These are phyloP conservation scores for Bombardia bombarda DNA, from an alignment of 495 filamentous ascomycete species.

Conservation along the genomic window DNA sequence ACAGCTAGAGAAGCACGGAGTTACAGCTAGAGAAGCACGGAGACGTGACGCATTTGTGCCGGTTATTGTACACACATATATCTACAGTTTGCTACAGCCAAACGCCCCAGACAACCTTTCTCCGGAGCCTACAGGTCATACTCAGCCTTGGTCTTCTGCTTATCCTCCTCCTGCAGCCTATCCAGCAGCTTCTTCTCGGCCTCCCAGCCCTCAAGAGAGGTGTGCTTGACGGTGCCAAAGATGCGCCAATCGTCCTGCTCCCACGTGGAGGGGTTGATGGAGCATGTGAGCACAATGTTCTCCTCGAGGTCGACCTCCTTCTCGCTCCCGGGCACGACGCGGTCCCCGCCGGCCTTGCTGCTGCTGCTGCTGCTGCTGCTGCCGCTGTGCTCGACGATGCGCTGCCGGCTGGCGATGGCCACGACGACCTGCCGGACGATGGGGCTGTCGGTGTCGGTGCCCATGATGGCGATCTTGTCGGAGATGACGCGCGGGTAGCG, in stretches of 20 bases:
- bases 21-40: background rate
- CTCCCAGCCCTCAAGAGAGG: constrained; percentile 42
- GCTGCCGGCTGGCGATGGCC: constrained; percentile 61
- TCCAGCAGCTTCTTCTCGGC: constrained; percentile 11
- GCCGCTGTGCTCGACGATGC: constrained; percentile 34
- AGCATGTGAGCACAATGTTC: constrained; percentile 69
- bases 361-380: too few relatives aligned
- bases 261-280: constrained; percentile 40
- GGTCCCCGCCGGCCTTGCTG: constrained; percentile 6
- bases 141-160: background rate
- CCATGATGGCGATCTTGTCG: constrained; percentile 47
- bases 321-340: constrained; percentile 36
- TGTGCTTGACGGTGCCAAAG: constrained; percentile 62
- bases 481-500: constrained; percentile 50
- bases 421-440: constrained; percentile 64
- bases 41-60: background rate
- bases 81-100: background rate
- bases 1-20: too few relatives aligned
- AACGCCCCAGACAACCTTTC: background rate
- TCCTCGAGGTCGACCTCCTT: constrained; percentile 61
- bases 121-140: background rate
- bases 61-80: background rate
- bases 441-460: constrained; percentile 19
- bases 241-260: constrained; percentile 60
- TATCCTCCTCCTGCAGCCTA: constrained; percentile 1